These are phyloP conservation scores for Beauveria australis DNA, from an alignment of 2,329 filamentous ascomycete genomes.

Conservation along the genomic window DNA sequence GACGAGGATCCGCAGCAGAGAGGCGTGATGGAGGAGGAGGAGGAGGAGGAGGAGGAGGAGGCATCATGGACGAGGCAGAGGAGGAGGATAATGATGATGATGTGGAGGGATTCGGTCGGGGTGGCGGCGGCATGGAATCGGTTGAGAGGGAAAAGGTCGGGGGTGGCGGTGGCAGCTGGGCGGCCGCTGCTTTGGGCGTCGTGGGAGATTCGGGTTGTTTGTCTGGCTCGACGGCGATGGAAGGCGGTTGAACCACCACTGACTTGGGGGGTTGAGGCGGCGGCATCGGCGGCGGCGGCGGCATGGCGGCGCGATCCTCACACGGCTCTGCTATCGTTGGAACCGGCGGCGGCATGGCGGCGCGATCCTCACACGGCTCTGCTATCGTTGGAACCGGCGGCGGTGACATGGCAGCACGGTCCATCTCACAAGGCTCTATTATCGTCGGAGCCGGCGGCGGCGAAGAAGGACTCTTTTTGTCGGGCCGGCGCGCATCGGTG, in stretches of 20 bases:
- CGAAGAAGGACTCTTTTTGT: background rate
- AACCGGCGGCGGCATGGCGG: conserved; percentile 20
- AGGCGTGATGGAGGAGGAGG: conserved; percentile 14
- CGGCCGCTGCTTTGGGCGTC: conserved; percentile 27
- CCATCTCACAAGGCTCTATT: conserved; percentile 11
- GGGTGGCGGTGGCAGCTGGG: conserved; percentile 32
- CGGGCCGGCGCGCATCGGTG: background rate
- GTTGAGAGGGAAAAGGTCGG: conserved; percentile 35
- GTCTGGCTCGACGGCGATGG: conserved; percentile 11
- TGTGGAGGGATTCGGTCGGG: background rate
- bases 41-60: background rate
- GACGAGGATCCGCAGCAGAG: conserved; percentile 20
- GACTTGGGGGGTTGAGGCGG: conserved; percentile 23
- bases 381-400: conserved; percentile 8
- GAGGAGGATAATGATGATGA: background rate
- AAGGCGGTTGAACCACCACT: conserved; percentile 15
- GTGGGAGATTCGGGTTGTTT: background rate
- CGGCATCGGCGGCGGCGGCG: conserved; percentile 27
- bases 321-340: conserved; percentile 2
- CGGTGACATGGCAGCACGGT: conserved; percentile 22
- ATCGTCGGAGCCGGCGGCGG: conserved; percentile 8
- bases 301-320: conserved; percentile 25
- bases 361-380: conserved; percentile 18
- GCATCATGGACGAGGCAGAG: conserved; percentile 10
- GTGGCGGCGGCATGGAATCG: conserved; percentile 13